Percentiles rank a stretch among this genome's conserved stretches.
These are phyloP conservation scores for Calendula officinalis DNA, from an alignment of 129 eudicot genomes.

Conservation along the genomic window DNA sequence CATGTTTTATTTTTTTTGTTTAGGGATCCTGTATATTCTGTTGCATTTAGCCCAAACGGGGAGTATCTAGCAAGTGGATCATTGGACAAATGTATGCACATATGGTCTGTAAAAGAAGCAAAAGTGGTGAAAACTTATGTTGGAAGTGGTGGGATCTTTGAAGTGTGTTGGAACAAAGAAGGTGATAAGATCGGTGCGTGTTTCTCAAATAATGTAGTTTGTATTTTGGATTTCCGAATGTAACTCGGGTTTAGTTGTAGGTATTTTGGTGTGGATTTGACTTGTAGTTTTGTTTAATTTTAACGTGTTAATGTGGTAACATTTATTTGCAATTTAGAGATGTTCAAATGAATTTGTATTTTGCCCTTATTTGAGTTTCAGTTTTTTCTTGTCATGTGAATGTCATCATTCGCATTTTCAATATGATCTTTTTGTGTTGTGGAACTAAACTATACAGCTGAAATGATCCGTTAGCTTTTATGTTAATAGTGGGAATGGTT, in stretches of 20 bases:
- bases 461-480: no score
- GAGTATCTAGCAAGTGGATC: conserved; percentile 89
- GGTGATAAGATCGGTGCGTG: conserved; percentile 88
- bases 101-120: conserved; percentile 89
- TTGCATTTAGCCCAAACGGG: conserved; percentile 90
- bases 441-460: no score
- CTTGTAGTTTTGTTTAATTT: conserved; percentile 21
- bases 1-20: not conserved
- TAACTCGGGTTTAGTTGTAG: conserved; percentile 36
- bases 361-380: not conserved
- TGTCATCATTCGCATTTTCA: no score
- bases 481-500: no score
- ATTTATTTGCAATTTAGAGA: conserved; percentile 18
- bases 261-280: conserved; percentile 19
- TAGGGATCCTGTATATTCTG: conserved; percentile 86
- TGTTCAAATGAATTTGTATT: not conserved
- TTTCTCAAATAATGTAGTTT: conserved; percentile 67
- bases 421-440: no score
- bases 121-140: conserved; percentile 67
- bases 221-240: conserved; percentile 76
- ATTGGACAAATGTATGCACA: conserved; percentile 68
- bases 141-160: conserved; percentile 87
- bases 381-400: no score
- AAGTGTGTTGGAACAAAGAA: conserved; percentile 96
- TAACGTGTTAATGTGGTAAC: conserved; percentile 15